These are phyloP conservation scores for Saposhnikovia divaricata DNA, from an alignment of 129 eudicot species.

Conservation along the genomic window DNA sequence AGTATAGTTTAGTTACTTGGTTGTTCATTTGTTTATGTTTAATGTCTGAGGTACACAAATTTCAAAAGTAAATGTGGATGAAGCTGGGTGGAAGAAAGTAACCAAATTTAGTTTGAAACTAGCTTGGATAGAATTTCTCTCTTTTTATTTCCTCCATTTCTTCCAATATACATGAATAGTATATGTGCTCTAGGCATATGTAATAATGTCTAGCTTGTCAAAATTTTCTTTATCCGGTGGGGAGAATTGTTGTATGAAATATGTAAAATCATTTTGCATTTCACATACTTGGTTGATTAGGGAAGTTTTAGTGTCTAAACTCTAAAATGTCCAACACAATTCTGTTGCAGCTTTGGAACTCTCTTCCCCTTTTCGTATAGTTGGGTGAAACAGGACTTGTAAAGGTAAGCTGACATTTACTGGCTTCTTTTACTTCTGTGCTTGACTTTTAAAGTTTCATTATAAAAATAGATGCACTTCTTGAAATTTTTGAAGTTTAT, in stretches of 20 bases:
- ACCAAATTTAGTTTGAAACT: not conserved
- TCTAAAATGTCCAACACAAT: slow-evolving; percentile 1
- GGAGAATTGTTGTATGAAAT: slow-evolving; percentile 12
- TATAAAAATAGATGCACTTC: no score
- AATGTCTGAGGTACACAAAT: slow-evolving; percentile 7
- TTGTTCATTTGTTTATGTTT: slow-evolving; percentile 2
- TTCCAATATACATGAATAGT: slow-evolving; percentile 9
- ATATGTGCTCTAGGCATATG: slow-evolving; percentile 12
- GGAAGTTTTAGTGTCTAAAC: slow-evolving; percentile 13
- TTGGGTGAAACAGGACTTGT: not conserved
- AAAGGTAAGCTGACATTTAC: not conserved
- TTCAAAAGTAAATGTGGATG: slow-evolving; percentile 14
- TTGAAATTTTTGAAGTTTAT: no score
- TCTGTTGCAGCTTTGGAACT: not conserved
- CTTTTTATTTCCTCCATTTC: slow-evolving; percentile 10
- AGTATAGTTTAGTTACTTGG: slow-evolving; percentile 60
- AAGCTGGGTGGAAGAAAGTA: not conserved
- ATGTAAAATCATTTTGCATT: slow-evolving; percentile 7
- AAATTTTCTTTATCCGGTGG: not conserved
- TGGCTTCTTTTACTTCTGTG: not conserved
- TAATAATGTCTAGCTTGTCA: slow-evolving; percentile 5
- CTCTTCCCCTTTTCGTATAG: not conserved
- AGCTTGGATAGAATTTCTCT: not conserved
- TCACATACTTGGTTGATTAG: slow-evolving; percentile 11
- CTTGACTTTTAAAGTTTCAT: not conserved